Conservation (phyloP, 2,329 filamentous ascomycete genomes). For the Xylariaceae sp. region DNA sequence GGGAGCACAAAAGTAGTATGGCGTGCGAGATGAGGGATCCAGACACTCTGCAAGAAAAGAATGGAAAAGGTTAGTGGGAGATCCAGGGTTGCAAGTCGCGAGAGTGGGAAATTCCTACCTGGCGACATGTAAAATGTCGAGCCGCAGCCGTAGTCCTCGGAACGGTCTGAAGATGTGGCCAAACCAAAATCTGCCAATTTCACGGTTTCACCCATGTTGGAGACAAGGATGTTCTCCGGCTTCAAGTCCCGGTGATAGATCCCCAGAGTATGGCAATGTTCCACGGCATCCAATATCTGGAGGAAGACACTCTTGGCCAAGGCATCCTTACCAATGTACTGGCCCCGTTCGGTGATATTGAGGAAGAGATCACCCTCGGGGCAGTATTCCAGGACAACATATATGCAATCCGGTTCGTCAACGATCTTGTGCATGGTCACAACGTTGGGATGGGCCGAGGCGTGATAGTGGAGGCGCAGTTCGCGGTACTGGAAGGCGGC, state of each 20-base stretch:
- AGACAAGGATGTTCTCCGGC: conserved; percentile 94
- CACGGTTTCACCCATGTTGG: conserved; percentile 78
- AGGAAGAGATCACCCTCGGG: conserved; percentile 94
- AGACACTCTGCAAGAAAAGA: conserved; percentile 64
- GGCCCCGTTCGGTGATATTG: conserved; percentile 92
- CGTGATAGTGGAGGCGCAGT: conserved; percentile 83
- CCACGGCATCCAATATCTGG: conserved; percentile 92
- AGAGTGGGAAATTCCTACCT: conserved; percentile 53
- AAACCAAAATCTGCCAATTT: conserved; percentile 97
- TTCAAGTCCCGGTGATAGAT: conserved; percentile 98
- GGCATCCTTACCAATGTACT: conserved; percentile 87
- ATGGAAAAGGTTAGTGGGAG: conserved; percentile 16
- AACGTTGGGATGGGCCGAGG: conserved; percentile 84
- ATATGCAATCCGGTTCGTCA: conserved; percentile 86
- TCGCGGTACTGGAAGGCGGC: conserved; percentile 86
- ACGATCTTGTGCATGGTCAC: conserved; percentile 92
- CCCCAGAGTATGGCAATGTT: conserved; percentile 85
- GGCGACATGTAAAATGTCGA: conserved; percentile 99
- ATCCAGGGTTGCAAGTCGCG: conserved; percentile 6
- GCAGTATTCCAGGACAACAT: conserved; percentile 94
- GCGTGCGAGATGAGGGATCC: conserved; percentile 64
- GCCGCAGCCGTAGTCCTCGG: conserved; percentile 93
- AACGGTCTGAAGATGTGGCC: conserved; percentile 74
- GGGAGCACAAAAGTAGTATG: conserved; percentile 82
- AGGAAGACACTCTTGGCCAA: conserved; percentile 83